A percentile compares a stretch with the other conserved stretches of the same genome.
Evolutionary conservation across 2,329 filamentous ascomycete species (phyloP).

Genomic region (Pseudomassariella vexata): DNA sequence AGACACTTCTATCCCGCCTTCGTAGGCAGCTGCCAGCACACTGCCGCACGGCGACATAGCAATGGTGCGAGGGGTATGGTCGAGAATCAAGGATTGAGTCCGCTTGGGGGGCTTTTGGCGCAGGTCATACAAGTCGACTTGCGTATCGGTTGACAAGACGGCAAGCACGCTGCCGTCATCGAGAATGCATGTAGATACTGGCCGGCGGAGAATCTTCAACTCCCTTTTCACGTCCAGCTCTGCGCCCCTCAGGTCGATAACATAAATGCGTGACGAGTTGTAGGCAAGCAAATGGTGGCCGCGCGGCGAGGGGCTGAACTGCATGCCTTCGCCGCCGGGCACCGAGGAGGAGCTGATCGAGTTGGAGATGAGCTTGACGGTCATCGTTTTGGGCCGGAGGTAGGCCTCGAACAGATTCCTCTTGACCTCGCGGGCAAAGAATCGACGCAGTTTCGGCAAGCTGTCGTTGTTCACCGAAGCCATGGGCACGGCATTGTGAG

Average conservation of each 20-base stretch:
- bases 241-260: slow-evolving; percentile 61
- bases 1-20: slow-evolving; percentile 83
- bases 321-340: slow-evolving; percentile 79
- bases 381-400: slow-evolving; percentile 61
- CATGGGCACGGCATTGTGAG: slow-evolving; percentile 31
- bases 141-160: slow-evolving; percentile 74
- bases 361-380: slow-evolving; percentile 76
- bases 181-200: slow-evolving; percentile 69
- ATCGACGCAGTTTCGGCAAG: slow-evolving; percentile 54
- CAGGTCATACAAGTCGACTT: slow-evolving; percentile 81
- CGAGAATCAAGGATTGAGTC: slow-evolving; percentile 69
- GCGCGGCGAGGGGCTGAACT: slow-evolving; percentile 72
- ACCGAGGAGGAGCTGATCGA: slow-evolving; percentile 80
- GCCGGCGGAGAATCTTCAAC: slow-evolving; percentile 71
- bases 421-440: slow-evolving; percentile 67
- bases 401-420: slow-evolving; percentile 75
- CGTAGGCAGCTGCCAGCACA: slow-evolving; percentile 78
- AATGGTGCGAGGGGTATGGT: slow-evolving; percentile 72
- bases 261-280: slow-evolving; percentile 79
- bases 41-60: slow-evolving; percentile 75
- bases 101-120: slow-evolving; percentile 58
- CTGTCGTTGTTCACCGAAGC: slow-evolving; percentile 37
- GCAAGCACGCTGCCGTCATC: slow-evolving; percentile 73
- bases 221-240: slow-evolving; percentile 65
- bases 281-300: slow-evolving; percentile 73